A percentile compares a stretch with the other conserved stretches of the same genome.
phyloP scores from a whole-genome alignment of 345 rosid species.

The Eucalyptus rudis region DNA sequence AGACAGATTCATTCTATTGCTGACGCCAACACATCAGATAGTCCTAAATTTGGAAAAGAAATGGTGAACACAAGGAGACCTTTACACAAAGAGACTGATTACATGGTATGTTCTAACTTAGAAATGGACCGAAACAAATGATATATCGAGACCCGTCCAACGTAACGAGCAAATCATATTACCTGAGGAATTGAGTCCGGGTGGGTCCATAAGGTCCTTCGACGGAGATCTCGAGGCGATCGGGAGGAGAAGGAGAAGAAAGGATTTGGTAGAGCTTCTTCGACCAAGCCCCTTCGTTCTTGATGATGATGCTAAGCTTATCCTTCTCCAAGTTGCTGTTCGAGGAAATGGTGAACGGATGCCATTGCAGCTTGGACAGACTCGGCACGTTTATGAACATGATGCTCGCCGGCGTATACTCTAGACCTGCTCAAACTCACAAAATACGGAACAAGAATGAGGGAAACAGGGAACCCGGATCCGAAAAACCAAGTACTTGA shows the following conservation, averaged over 20 bases:
- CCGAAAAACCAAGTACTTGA: background rate
- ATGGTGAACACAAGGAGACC: background rate
- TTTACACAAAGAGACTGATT: background rate
- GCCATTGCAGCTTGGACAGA: slow-evolving; percentile 84
- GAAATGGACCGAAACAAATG: background rate
- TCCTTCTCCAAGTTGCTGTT: slow-evolving; percentile 64
- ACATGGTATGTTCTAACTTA: background rate
- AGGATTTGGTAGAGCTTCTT: slow-evolving; percentile 40
- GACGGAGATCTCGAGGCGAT: slow-evolving; percentile 42
- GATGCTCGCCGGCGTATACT: slow-evolving; percentile 54
- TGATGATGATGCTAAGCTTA: slow-evolving; percentile 50
- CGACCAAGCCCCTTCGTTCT: slow-evolving; percentile 77
- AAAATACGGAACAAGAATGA: background rate
- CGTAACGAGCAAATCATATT: background rate
- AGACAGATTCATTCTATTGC: background rate
- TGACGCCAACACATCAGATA: background rate
- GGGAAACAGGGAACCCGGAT: background rate
- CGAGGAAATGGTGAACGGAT: slow-evolving; percentile 75
- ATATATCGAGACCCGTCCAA: background rate
- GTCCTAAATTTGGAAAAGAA: background rate
- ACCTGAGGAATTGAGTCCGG: slow-evolving; percentile 62
- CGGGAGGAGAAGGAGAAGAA: slow-evolving; percentile 40
- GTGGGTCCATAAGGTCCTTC: slow-evolving; percentile 95
- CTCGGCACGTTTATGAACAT: slow-evolving; percentile 61
- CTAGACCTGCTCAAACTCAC: slow-evolving; percentile 27